Evolutionary conservation across 352 stramenopile genomes (phyloP), one percentile per base, ranked within the genome.

Genomic region (Pythium grandisporangium): DNA sequence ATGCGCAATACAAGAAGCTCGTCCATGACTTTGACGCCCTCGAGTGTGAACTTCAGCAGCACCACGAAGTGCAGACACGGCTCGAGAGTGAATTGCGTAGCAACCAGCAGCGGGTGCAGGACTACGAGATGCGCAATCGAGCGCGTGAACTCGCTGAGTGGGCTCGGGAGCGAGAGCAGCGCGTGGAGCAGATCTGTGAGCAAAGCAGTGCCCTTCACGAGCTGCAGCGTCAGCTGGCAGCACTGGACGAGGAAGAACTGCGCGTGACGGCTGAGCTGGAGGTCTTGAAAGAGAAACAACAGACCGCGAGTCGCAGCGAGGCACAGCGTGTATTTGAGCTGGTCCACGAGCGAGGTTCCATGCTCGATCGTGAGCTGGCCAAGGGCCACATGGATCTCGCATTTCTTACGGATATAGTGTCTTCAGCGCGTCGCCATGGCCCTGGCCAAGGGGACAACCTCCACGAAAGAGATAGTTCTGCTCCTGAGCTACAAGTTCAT

Each of bases 1-100:
- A 77, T 43, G 55, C 54, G 25, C 58, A 79, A 41, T 81, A 80
- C 39, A 65, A 72, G 39, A 76, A 76, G 29, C 62, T 79, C 7
- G 46, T 65, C 16, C 63, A 62, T 8, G 65, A 78, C 26, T 78
- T 68, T 25, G 50, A 71, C 34, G 39, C 40, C 3, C 48, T 84
- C 0, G 67, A 84, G 14, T 48, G 55, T 4, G 67, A 76, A 16
- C 48, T 84, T 21, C 50, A 71, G 36, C 51, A 41, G 32, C 52
- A 56, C 16, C 29, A 51, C 30, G 36, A 42, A 12, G 30, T 45
- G 11, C 58, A 68, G 49, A 33, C 42, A 11, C 41, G 65, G n/a
- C 45, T 70, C 3, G 44, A 68, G 17, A 38, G 53, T 6, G 43
- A 59, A 5, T 42, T 72, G 6, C 25, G 43, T 13, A 24, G 14